Percentiles rank a stretch among this genome's conserved stretches.
phyloP scores from a whole-genome alignment of 257 asterid species.

The Penstemon barbatus region DNA sequence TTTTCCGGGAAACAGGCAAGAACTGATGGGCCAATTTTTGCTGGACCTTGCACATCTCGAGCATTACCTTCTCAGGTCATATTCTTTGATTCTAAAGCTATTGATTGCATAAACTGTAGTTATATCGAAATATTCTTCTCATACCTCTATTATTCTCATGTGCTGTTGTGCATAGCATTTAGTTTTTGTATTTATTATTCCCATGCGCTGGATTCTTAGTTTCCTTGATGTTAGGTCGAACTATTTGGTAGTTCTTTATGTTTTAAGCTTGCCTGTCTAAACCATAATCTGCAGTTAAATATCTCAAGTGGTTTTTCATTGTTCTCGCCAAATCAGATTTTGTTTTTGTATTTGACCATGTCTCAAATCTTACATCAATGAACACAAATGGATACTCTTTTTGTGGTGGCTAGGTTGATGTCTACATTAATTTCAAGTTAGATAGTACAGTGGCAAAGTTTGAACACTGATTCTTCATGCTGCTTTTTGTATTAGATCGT shows the following conservation, averaged over 20 bases:
- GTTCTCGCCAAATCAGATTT: too few relatives aligned
- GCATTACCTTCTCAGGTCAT: constrained; percentile 72
- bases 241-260: too few relatives aligned
- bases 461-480: not conserved
- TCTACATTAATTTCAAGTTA: not conserved
- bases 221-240: too few relatives aligned
- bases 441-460: constrained; percentile 6
- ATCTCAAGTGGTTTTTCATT: too few relatives aligned
- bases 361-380: too few relatives aligned
- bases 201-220: too few relatives aligned
- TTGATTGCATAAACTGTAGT: not conserved
- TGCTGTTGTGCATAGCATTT: too few relatives aligned
- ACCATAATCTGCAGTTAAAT: too few relatives aligned
- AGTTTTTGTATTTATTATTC: too few relatives aligned
- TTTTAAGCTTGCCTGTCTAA: too few relatives aligned
- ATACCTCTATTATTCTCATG: too few relatives aligned
- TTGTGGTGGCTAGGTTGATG: not conserved
- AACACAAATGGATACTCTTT: not conserved
- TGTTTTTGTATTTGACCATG: too few relatives aligned
- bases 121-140: not conserved
- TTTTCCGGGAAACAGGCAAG: constrained; percentile 44
- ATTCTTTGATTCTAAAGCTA: constrained; percentile 24
- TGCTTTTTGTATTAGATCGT: constrained; percentile 18
- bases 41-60: constrained; percentile 77
- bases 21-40: constrained; percentile 87